These are phyloP conservation scores for Daldinia decipiens DNA, from an alignment of 495 filamentous ascomycete genomes.

Conservation along the genomic window DNA sequence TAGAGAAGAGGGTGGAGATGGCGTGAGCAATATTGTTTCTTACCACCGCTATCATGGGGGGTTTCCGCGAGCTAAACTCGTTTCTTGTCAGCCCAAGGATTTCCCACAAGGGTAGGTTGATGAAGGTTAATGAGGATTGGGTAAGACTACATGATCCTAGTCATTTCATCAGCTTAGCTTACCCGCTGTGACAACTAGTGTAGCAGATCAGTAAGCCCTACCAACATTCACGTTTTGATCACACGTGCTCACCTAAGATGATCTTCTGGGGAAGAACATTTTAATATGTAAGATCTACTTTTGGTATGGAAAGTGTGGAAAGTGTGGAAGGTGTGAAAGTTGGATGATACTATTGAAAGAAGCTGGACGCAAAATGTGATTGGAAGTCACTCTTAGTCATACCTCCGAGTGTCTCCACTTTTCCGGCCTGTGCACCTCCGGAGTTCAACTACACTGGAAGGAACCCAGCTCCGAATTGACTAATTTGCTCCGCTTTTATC, in stretches of 20 bases:
- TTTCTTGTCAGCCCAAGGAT: conserved; percentile 11
- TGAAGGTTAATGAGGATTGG: conserved; percentile 12
- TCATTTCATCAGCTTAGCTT: neutral
- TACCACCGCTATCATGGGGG: neutral
- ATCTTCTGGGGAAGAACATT: neutral
- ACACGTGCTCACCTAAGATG: conserved; percentile 15
- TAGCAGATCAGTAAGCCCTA: conserved; percentile 23
- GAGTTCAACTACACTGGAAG: neutral
- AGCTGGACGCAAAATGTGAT: neutral
- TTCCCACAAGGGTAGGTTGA: conserved; percentile 5
- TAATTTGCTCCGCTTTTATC: neutral
- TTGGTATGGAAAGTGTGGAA: neutral
- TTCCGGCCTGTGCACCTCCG: neutral
- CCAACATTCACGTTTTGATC: conserved; percentile 16
- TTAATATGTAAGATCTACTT: neutral
- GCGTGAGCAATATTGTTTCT: conserved; percentile 7
- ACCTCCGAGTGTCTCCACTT: neutral
- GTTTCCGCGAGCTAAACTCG: neutral
- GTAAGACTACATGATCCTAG: conserved; percentile 6
- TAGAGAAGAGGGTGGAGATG: conserved; percentile 23
- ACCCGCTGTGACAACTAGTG: conserved; percentile 25
- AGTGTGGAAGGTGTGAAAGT: neutral
- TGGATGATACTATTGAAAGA: neutral
- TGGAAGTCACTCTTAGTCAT: neutral
- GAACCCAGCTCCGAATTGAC: neutral